Evolutionary conservation across 2,329 filamentous ascomycete genomes (phyloP).

Genomic region (Venturia oleaginea): DNA sequence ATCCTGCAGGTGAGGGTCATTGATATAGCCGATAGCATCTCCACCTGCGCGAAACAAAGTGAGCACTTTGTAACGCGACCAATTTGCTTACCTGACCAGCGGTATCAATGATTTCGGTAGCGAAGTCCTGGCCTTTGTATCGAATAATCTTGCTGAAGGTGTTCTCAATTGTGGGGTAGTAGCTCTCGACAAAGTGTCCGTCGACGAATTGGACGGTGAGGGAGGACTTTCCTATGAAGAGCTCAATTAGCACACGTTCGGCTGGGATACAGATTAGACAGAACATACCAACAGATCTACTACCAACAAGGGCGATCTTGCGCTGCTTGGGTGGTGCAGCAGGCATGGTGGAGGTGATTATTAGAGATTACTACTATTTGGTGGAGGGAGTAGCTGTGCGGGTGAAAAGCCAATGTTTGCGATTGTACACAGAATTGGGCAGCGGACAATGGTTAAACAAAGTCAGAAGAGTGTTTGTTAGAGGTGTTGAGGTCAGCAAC

Average conservation of each 20-base stretch:
- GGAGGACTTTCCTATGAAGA: constrained; percentile 76
- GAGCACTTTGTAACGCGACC: background rate
- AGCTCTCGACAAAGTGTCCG: constrained; percentile 95
- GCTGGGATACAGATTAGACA: background rate
- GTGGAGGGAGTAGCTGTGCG: background rate
- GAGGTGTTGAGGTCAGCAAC: background rate
- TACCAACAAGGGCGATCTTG: constrained; percentile 93
- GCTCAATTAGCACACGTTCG: background rate
- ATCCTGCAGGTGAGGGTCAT: constrained; percentile 48
- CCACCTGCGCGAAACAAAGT: background rate
- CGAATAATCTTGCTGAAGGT: constrained; percentile 95
- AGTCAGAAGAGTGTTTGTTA: background rate
- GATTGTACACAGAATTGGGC: background rate
- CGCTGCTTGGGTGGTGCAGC: constrained; percentile 63
- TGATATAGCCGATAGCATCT: background rate
- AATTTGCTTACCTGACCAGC: constrained; percentile 68
- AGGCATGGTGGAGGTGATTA: constrained; percentile 5
- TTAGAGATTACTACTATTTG: constrained; percentile 3
- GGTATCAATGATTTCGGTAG: constrained; percentile 96
- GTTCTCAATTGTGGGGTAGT: constrained; percentile 98
- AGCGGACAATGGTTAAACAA: background rate
- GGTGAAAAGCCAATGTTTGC: background rate
- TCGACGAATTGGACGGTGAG: constrained; percentile 96
- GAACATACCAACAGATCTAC: constrained; percentile 72
- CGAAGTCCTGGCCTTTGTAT: constrained; percentile 84